Base-by-base conservation (phyloP, 2,329 filamentous ascomycete species). In the Aspergillus sp. region DNA sequence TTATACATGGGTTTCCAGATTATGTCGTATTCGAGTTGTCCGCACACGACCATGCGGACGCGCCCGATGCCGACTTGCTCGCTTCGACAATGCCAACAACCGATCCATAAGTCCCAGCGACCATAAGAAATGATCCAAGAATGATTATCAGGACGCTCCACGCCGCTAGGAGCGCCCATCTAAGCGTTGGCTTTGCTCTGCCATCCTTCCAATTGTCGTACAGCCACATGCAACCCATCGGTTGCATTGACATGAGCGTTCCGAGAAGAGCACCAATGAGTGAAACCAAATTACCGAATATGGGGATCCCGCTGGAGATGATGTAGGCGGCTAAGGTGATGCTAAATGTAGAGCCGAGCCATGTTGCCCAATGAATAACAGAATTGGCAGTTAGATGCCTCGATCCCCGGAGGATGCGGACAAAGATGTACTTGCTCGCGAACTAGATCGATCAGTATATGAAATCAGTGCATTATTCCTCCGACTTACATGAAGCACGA, bases 31-130 rank as follows among this genome's bases (percentile, higher is more conserved):
- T 41, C 4, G 63, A 64, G 48, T 68, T 68, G 30, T 68, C 63
- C 0, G 56, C 58, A 30, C 63, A 68, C 1, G 63, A 61, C 53
- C 60, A 67, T 0, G 60, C 60, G 1, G 47, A 44, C 2, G 60
- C 58, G 0, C 60, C 60, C 1, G 55, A 57, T 3, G 45, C 45
- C 4, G 39, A 39, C n/a, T 48, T 45, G 34, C 67, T 63, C 1
- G 49, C 47, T 5, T 60, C 49, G 4, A 62, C 54, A 20, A 67
- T 64, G 3, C 44, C 51, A 5, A 63, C 47, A 4, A 69, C 45
- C 0, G 63, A 63, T 1, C 63, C 64, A 30, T 68, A 69, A 0
- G 64, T 67, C 1, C 64, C 66, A 3, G 52, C 60, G 28, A 68
- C 43, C 52, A 60, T 67, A 6, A 67, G 39, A 36, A 68, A 69